Percentiles rank a stretch among this genome's conserved stretches.
phyloP scores from a whole-genome alignment of 164 flowering plant genomes.

The Cinnamomum micranthum region DNA sequence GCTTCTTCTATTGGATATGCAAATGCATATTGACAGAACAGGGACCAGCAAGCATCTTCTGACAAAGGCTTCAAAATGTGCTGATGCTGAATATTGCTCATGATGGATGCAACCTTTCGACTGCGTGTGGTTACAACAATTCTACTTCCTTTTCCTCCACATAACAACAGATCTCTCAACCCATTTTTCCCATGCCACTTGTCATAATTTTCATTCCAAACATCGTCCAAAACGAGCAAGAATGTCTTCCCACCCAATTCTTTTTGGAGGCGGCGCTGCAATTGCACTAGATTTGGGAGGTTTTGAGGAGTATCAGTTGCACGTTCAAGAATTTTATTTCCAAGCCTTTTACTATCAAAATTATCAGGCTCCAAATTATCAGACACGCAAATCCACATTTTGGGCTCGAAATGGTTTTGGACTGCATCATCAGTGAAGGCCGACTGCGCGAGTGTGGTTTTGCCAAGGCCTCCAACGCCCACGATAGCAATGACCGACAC shows the following conservation, averaged over 20 bases:
- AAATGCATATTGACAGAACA: conserved; percentile 11
- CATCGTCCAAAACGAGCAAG: conserved; percentile 13
- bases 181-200: neutral
- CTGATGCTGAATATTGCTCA: neutral
- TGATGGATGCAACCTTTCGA: neutral
- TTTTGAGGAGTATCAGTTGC: neutral
- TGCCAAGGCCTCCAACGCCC: no score
- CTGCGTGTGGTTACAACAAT: conserved; percentile 7
- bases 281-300: neutral
- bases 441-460: no score
- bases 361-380: neutral
- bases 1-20: neutral
- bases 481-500: no score
- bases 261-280: neutral
- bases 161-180: neutral
- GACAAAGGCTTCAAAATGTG: neutral
- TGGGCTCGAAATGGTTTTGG: no score
- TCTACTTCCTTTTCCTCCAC: conserved; percentile 4
- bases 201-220: neutral
- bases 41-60: neutral
- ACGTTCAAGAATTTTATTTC: neutral
- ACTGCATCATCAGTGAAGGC: no score
- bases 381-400: neutral
- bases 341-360: neutral
- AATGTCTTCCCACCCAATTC: neutral